Evolutionary conservation across 2,329 filamentous ascomycete species (phyloP).

Genomic region (Beauveria sp.): DNA sequence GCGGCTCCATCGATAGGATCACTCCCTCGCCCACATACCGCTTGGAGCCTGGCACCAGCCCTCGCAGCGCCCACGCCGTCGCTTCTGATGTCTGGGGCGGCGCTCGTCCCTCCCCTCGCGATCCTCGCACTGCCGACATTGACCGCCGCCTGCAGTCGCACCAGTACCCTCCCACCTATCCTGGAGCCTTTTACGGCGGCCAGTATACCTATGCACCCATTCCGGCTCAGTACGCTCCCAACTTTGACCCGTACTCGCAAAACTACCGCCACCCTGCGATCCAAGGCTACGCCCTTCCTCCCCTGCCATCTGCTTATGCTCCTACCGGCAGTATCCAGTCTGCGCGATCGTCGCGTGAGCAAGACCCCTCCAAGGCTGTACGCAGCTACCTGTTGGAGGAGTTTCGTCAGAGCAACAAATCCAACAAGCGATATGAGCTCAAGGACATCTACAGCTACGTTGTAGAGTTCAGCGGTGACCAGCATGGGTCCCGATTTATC

Average conservation of each 20-base stretch:
- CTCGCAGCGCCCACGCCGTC: constrained; percentile 19
- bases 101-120: constrained; percentile 26
- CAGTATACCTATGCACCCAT: constrained; percentile 24
- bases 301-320: constrained; percentile 25
- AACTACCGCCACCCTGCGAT: constrained; percentile 28
- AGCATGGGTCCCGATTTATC: constrained; percentile 91
- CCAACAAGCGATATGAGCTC: constrained; percentile 67
- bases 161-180: constrained; percentile 23
- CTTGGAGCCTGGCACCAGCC: constrained; percentile 21
- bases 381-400: constrained; percentile 71
- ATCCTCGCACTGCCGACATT: constrained; percentile 27
- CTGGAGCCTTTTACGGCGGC: constrained; percentile 23
- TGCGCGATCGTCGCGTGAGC: constrained; percentile 39
- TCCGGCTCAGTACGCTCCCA: constrained; percentile 26
- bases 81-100: constrained; percentile 30
- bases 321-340: constrained; percentile 19
- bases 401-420: constrained; percentile 68
- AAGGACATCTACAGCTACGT: constrained; percentile 84
- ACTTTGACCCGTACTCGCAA: constrained; percentile 29
- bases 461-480: constrained; percentile 92
- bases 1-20: constrained; percentile 31
- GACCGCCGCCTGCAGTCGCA: constrained; percentile 30
- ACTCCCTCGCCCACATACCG: constrained; percentile 26
- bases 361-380: constrained; percentile 51
- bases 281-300: constrained; percentile 26